phyloP scores from a whole-genome alignment of 2,329 filamentous ascomycete genomes.

The Xylariales sp. region DNA sequence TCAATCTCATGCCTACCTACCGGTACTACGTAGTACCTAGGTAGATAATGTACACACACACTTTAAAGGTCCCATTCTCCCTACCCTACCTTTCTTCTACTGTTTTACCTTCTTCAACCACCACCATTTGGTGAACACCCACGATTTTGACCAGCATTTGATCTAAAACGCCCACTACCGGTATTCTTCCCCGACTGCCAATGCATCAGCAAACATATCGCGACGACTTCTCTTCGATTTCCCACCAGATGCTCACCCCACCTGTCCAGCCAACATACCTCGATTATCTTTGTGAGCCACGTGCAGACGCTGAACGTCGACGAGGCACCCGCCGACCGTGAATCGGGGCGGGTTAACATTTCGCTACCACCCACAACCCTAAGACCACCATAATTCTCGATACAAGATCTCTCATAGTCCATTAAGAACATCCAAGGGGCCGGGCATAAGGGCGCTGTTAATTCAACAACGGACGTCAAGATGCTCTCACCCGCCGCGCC shows the following conservation, averaged over 20 bases:
- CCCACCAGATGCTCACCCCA: conserved; percentile 69
- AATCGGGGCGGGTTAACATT: conserved; percentile 51
- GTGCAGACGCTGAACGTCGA: conserved; percentile 69
- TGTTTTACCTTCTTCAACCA: conserved; percentile 34
- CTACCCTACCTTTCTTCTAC: not conserved
- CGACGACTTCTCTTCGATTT: conserved; percentile 57
- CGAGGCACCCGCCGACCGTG: conserved; percentile 62
- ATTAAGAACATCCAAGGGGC: conserved; percentile 1
- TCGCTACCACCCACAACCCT: not conserved
- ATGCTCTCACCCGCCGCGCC: conserved; percentile 62
- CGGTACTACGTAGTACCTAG: too few species aligned
- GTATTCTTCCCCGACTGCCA: conserved; percentile 51
- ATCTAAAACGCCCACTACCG: conserved; percentile 26
- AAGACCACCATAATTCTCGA: conserved; percentile 6
- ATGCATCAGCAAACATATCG: conserved; percentile 67
- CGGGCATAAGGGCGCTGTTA: conserved; percentile 17
- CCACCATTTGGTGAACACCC: conserved; percentile 41
- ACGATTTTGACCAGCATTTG: conserved; percentile 25
- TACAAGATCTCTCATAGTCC: conserved; percentile 10
- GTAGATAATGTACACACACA: conserved; percentile 2
- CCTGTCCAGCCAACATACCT: conserved; percentile 62
- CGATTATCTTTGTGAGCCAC: conserved; percentile 62
- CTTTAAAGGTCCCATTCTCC: conserved; percentile 24
- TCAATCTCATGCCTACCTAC: conserved; percentile 21
- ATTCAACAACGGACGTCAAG: conserved; percentile 31